Conservation (phyloP, 306 rosid genomes). For the Notholithocarpus densiflorus region DNA sequence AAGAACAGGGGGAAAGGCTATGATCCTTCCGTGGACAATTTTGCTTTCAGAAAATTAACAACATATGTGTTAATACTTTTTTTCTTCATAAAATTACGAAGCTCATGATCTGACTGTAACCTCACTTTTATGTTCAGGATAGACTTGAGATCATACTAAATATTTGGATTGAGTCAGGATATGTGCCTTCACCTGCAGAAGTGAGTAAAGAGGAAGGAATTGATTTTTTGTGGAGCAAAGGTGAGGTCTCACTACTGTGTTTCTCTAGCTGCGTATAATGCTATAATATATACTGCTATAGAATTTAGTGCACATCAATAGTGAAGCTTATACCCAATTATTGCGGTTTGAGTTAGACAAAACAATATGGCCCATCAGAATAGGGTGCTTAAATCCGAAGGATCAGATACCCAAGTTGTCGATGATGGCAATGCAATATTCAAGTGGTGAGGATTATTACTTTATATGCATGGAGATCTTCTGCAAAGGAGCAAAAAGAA, state of each 20-base stretch:
- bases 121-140: slow-evolving; percentile 56
- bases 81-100: not conserved
- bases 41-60: not conserved
- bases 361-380: slow-evolving; percentile 66
- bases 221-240: slow-evolving; percentile 54
- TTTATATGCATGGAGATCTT: slow-evolving; percentile 58
- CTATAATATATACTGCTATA: not conserved
- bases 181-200: slow-evolving; percentile 80
- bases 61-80: not conserved
- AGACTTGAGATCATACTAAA: slow-evolving; percentile 79
- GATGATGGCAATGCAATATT: slow-evolving; percentile 51
- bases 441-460: slow-evolving; percentile 52
- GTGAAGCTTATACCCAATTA: slow-evolving; percentile 20
- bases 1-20: not conserved
- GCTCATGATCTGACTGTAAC: not conserved
- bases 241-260: slow-evolving; percentile 30
- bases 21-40: not conserved
- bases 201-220: slow-evolving; percentile 79
- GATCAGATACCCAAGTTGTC: slow-evolving; percentile 62
- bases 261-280: slow-evolving; percentile 6
- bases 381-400: slow-evolving; percentile 67
- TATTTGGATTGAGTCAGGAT: slow-evolving; percentile 72
- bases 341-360: slow-evolving; percentile 47
- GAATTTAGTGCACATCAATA: not conserved
- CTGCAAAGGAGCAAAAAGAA: slow-evolving; percentile 36